A percentile compares a stretch with the other conserved stretches of the same genome.
These are phyloP conservation scores for Boletus vermiculosoides DNA, from an alignment of 768 basidiomycete genomes.

Conservation along the genomic window DNA sequence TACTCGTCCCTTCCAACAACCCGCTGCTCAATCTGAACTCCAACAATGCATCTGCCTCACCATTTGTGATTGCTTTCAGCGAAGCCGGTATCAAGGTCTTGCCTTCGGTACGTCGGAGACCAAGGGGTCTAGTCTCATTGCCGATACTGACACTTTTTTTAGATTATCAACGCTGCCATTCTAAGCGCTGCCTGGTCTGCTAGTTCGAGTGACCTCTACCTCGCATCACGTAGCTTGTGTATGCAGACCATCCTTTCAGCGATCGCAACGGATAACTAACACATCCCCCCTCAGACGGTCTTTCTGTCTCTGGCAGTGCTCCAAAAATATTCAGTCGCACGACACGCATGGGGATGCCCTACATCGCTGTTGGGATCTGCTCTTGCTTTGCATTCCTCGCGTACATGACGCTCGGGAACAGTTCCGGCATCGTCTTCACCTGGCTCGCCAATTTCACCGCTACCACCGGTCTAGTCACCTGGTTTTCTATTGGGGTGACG, in stretches of 20 bases:
- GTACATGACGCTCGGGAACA: constrained; percentile 39
- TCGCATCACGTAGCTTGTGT: constrained; percentile 40
- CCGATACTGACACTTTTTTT: not conserved
- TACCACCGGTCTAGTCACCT: constrained; percentile 42
- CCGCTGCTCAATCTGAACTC: constrained; percentile 37
- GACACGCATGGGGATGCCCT: constrained; percentile 42
- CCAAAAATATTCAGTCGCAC: constrained; percentile 50
- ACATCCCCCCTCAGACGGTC: constrained; percentile 43
- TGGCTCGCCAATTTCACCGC: constrained; percentile 40
- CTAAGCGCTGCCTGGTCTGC: constrained; percentile 47
- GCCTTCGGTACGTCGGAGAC: constrained; percentile 38
- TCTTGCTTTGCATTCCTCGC: constrained; percentile 37
- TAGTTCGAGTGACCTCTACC: constrained; percentile 40
- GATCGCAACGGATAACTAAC: not conserved
- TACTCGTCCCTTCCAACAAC: constrained; percentile 51
- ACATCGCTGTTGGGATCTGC: constrained; percentile 35
- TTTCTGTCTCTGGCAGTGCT: constrained; percentile 52
- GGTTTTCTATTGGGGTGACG: constrained; percentile 45
- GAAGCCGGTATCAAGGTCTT: constrained; percentile 58
- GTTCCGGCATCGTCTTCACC: constrained; percentile 40
- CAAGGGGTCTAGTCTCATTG: not conserved
- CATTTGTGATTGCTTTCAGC: constrained; percentile 60
- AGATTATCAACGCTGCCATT: constrained; percentile 41
- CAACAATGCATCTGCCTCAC: constrained; percentile 44
- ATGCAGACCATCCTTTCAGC: not conserved